A percentile compares a stretch with the other conserved stretches of the same genome.
Conservation (phyloP, 257 asterid genomes). For the Perilla frutescens region DNA sequence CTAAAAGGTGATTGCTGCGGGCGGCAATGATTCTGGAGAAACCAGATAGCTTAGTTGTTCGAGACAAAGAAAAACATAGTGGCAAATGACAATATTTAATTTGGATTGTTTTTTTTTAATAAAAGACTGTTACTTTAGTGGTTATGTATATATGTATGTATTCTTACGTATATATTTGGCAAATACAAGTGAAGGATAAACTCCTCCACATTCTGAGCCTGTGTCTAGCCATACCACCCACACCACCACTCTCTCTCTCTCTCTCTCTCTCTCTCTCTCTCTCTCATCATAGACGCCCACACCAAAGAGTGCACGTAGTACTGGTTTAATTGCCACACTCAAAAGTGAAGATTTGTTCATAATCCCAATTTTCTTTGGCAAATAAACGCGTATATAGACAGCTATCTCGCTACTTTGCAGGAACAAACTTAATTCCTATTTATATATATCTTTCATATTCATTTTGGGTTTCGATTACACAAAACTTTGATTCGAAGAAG, state of each 20-base stretch:
- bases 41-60: neutral
- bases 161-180: slow-evolving; percentile 2
- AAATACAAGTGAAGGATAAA: neutral
- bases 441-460: neutral
- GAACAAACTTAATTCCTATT: neutral
- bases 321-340: slow-evolving; percentile 22
- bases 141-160: neutral
- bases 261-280: slow-evolving; percentile 31
- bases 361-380: slow-evolving; percentile 29
- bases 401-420: too few relatives aligned
- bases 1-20: too few relatives aligned
- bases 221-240: neutral
- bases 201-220: slow-evolving; percentile 32
- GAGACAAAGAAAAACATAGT: slow-evolving; percentile 5
- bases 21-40: neutral
- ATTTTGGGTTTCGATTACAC: neutral
- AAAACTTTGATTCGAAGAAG: neutral
- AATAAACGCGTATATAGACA: neutral
- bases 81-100: neutral
- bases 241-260: neutral
- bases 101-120: too few relatives aligned
- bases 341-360: slow-evolving; percentile 17
- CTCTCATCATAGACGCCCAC: slow-evolving; percentile 2
- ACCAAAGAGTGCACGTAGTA: neutral
- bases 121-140: neutral